Evolutionary conservation across 495 filamentous ascomycete genomes (phyloP).

Genomic region (Hypoxylon subgilvum): DNA sequence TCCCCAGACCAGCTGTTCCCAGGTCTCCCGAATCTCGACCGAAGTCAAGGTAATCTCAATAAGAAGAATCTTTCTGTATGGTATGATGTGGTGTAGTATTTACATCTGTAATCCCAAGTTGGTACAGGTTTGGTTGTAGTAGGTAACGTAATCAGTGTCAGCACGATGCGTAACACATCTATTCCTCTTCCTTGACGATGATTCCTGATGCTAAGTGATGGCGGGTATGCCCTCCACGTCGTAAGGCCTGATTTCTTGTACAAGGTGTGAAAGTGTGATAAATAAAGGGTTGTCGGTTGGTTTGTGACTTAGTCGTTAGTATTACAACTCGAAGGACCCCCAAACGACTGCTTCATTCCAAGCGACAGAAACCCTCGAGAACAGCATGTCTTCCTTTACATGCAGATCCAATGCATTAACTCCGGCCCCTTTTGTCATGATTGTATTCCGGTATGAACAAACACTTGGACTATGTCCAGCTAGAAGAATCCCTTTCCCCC

Average conservation of each 20-base stretch:
- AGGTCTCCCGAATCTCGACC: slow-evolving; percentile 33
- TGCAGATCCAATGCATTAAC: slow-evolving; percentile 36
- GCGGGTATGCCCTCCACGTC: too few relatives aligned
- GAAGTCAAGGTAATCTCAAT: too few relatives aligned
- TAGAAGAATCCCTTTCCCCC: slow-evolving; percentile 33
- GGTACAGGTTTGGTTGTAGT: slow-evolving; percentile 19
- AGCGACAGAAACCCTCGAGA: slow-evolving; percentile 24
- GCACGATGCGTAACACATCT: slow-evolving; percentile 16
- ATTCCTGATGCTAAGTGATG: slow-evolving; percentile 33
- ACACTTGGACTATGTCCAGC: slow-evolving; percentile 28
- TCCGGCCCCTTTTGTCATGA: slow-evolving; percentile 40
- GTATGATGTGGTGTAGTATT: slow-evolving; percentile 23
- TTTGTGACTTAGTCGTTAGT: slow-evolving; percentile 1
- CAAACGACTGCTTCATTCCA: slow-evolving; percentile 11
- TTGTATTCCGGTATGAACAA: slow-evolving; percentile 32
- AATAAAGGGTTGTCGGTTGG: slow-evolving; percentile 18
- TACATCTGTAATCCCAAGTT: slow-evolving; percentile 36
- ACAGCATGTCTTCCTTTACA: slow-evolving; percentile 28
- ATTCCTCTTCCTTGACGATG: slow-evolving; percentile 30
- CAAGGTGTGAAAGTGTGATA: slow-evolving; percentile 24
- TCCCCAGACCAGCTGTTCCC: slow-evolving; percentile 40
- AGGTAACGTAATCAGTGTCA: too few relatives aligned
- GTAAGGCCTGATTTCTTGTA: slow-evolving; percentile 26
- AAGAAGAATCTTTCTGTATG: slow-evolving; percentile 9
- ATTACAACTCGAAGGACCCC: slow-evolving; percentile 10